Evolutionary conservation across 306 rosid genomes (phyloP).

Genomic region (Castanospermum australe): DNA sequence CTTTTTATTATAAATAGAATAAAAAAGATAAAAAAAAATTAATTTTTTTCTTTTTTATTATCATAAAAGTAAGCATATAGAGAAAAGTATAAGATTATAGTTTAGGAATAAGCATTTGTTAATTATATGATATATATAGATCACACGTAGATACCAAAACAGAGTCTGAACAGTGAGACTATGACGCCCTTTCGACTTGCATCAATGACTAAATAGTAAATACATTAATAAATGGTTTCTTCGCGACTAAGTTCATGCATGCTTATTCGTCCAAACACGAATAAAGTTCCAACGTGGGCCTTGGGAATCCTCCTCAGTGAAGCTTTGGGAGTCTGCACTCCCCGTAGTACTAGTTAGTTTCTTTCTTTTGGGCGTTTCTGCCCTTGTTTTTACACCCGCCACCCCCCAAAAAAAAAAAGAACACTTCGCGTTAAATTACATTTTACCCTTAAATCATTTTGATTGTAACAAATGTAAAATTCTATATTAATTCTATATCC

Average conservation of each 20-base stretch:
- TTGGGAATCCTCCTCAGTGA: no score
- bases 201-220: not conserved
- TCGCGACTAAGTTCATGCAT: not conserved
- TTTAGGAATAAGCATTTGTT: no score
- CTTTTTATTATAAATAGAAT: no score
- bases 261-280: not conserved
- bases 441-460: not conserved
- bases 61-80: no score
- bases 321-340: no score
- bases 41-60: no score
- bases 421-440: not conserved
- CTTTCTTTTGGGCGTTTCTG: no score
- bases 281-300: not conserved
- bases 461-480: not conserved
- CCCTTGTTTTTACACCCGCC: no score
- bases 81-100: no score
- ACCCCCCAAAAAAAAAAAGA: no score
- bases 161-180: constrained; percentile 31
- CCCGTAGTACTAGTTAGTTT: no score
- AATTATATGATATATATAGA: not conserved
- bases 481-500: not conserved
- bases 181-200: not conserved
- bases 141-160: not conserved
- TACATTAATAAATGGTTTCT: not conserved
- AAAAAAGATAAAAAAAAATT: no score